A percentile compares a stretch with the other conserved stretches of the same genome.
These are phyloP conservation scores for Macrocybe gigantea DNA, from an alignment of 768 basidiomycete genomes.

Conservation along the genomic window DNA sequence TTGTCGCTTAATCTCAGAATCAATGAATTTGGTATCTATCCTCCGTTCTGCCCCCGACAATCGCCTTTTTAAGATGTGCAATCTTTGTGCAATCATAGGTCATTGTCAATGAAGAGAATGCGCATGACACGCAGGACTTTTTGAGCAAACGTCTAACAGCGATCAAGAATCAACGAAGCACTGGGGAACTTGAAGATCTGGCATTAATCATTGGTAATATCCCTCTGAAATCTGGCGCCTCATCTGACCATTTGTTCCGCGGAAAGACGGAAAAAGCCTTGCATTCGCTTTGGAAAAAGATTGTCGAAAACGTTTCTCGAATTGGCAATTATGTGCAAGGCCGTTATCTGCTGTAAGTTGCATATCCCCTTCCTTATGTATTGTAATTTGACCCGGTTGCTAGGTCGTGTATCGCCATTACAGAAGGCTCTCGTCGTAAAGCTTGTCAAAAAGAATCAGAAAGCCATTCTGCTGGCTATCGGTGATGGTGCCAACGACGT, in stretches of 20 bases:
- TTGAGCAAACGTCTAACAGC: conserved; percentile 84
- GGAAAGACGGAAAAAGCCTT: conserved; percentile 88
- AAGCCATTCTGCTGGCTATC: conserved; percentile 90
- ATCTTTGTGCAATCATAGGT: conserved; percentile 45
- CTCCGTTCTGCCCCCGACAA: neutral
- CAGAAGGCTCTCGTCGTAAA: conserved; percentile 98
- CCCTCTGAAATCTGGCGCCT: neutral
- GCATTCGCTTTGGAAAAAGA: conserved; percentile 92
- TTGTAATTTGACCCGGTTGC: conserved; percentile 2
- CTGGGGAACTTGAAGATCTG: conserved; percentile 91
- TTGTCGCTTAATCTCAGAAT: conserved; percentile 93
- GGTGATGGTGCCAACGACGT: conserved; percentile 99
- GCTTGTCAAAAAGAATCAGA: conserved; percentile 96
- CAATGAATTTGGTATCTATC: conserved; percentile 80
- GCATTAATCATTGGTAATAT: conserved; percentile 84
- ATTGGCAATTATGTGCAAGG: conserved; percentile 96
- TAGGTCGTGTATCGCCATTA: conserved; percentile 93
- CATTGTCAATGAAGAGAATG: conserved; percentile 87
- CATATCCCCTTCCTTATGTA: neutral
- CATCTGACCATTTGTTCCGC: conserved; percentile 6
- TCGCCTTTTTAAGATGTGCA: neutral
- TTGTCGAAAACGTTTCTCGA: conserved; percentile 87
- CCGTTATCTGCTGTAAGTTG: conserved; percentile 90
- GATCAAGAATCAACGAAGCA: conserved; percentile 87
- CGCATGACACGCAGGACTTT: conserved; percentile 79